Evolutionary conservation across 2,329 filamentous ascomycete genomes (phyloP).

Genomic region (Aspergillaceae sp.): DNA sequence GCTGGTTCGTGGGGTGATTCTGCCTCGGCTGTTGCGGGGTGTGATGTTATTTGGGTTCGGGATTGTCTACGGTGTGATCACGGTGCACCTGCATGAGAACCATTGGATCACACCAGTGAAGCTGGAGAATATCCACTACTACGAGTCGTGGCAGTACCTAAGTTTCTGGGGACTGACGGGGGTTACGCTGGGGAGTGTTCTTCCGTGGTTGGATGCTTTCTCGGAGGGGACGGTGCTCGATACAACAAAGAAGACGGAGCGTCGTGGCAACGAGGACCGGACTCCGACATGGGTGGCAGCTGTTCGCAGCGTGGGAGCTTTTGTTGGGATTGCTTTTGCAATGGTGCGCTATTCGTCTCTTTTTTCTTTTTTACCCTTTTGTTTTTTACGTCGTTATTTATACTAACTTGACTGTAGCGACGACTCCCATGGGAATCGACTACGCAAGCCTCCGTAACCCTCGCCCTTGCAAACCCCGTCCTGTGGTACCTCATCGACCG

Average conservation of each 20-base stretch:
- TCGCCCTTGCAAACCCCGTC: constrained; percentile 84
- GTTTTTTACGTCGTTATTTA: not conserved
- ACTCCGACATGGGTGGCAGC: constrained; percentile 59
- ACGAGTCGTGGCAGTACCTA: constrained; percentile 57
- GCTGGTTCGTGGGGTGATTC: constrained; percentile 33
- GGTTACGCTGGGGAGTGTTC: constrained; percentile 64
- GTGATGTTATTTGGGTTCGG: constrained; percentile 68
- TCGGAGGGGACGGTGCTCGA: constrained; percentile 53
- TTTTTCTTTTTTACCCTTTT: too few species aligned
- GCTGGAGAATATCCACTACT: constrained; percentile 47
- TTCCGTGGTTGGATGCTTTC: constrained; percentile 75
- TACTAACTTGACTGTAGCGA: constrained; percentile 47
- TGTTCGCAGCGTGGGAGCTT: constrained; percentile 60
- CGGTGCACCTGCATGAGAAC: constrained; percentile 68
- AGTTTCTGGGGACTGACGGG: constrained; percentile 74
- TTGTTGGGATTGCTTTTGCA: constrained; percentile 65
- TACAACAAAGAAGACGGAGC: constrained; percentile 14
- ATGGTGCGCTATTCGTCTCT: constrained; percentile 56
- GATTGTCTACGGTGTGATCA: constrained; percentile 70
- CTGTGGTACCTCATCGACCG: constrained; percentile 96
- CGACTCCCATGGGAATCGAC: constrained; percentile 90
- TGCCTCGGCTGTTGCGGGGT: constrained; percentile 51
- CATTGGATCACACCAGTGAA: constrained; percentile 55
- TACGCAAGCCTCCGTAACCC: constrained; percentile 81
- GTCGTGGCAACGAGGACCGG: constrained; percentile 17